phyloP scores from a whole-genome alignment of 2,329 filamentous ascomycete genomes.

The Fonsecaea monophora region DNA sequence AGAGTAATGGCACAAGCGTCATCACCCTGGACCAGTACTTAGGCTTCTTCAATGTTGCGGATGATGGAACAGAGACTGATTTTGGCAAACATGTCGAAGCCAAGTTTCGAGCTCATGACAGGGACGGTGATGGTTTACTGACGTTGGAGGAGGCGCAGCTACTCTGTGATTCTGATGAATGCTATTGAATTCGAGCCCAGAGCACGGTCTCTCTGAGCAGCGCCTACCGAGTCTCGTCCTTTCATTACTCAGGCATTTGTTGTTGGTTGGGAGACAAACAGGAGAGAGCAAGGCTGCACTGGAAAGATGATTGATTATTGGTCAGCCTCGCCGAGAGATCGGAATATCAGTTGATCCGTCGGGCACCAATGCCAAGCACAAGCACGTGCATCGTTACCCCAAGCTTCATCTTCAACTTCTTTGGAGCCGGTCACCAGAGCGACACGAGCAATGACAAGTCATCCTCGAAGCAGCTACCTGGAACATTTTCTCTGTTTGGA shows the following conservation, averaged over 20 bases:
- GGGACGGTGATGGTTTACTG: constrained; percentile 5
- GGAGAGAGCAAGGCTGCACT: neutral
- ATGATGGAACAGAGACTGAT: neutral
- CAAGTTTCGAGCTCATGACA: constrained; percentile 19
- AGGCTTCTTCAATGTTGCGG: constrained; percentile 15
- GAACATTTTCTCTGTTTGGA: neutral
- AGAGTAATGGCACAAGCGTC: constrained; percentile 4
- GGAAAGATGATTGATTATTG: neutral
- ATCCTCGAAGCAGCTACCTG: neutral
- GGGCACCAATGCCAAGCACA: neutral
- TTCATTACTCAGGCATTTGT: neutral
- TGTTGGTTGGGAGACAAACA: neutral
- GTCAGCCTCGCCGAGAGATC: neutral
- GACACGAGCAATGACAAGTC: neutral
- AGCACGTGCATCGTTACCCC: neutral
- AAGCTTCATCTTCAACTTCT: constrained; percentile 8
- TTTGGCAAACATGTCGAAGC: constrained; percentile 12
- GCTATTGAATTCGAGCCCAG: neutral
- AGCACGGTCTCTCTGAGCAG: neutral
- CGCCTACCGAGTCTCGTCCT: too few relatives aligned
- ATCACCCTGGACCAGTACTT: constrained; percentile 18
- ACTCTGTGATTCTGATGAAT: constrained; percentile 14
- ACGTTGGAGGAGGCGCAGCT: constrained; percentile 14
- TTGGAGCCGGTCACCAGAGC: neutral
- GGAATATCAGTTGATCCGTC: neutral